Evolutionary conservation across 116 monocot species (phyloP).

Genomic region (Phalaenopsis hybrid): DNA sequence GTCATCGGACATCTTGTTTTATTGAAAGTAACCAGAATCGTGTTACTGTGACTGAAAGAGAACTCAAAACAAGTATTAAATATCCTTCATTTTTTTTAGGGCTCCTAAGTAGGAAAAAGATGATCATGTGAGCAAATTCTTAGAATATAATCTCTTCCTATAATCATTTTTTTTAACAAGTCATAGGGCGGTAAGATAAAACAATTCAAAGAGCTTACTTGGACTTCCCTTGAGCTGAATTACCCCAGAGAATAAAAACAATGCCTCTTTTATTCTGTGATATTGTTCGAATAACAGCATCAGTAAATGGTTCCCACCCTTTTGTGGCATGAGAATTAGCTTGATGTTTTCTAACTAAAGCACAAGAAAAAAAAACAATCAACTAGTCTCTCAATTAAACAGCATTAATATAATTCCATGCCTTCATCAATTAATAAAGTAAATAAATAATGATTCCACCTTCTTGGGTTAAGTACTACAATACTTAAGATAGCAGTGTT

Average conservation of each 20-base stretch:
- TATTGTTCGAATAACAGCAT: slow-evolving; percentile 66
- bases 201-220: slow-evolving; percentile 31
- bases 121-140: background rate
- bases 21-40: background rate
- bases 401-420: background rate
- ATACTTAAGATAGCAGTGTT: too few relatives aligned
- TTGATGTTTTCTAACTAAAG: slow-evolving; percentile 79
- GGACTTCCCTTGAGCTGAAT: slow-evolving; percentile 76
- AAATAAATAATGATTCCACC: too few relatives aligned
- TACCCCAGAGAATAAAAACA: slow-evolving; percentile 94
- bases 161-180: background rate
- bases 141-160: background rate
- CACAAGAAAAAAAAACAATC: background rate
- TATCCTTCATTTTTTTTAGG: background rate
- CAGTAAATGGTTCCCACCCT: slow-evolving; percentile 96
- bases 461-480: too few relatives aligned
- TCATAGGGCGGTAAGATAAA: background rate
- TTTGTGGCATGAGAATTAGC: slow-evolving; percentile 95
- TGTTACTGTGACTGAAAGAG: background rate
- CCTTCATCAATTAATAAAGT: too few relatives aligned
- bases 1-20: background rate
- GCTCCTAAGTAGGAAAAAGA: slow-evolving; percentile 1
- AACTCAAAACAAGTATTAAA: background rate
- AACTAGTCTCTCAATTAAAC: background rate
- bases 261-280: slow-evolving; percentile 74